Conservation (phyloP, 2,329 filamentous ascomycete genomes). For the Pezicula rhizophila region DNA sequence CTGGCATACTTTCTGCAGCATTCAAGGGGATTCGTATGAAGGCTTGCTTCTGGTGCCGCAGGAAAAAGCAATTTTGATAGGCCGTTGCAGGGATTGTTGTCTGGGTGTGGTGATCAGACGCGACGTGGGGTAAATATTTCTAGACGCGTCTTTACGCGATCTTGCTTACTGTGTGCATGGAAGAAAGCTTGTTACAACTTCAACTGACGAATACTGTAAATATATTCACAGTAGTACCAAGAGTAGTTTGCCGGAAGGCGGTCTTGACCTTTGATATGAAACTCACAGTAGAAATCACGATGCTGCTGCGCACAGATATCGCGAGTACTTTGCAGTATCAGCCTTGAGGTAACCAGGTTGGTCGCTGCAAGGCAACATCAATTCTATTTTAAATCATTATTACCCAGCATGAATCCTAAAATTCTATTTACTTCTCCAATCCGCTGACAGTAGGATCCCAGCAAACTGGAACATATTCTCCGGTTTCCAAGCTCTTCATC, state of each 20-base stretch:
- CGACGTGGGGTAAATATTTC: slow-evolving; percentile 11
- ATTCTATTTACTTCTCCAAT: slow-evolving; percentile 32
- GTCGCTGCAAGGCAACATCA: no score
- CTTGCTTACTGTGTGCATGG: no score
- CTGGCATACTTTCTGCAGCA: slow-evolving; percentile 10
- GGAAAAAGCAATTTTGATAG: neutral
- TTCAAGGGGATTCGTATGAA: neutral
- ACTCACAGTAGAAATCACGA: no score
- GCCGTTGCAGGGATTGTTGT: neutral
- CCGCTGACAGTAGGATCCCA: slow-evolving; percentile 49
- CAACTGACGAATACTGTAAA: no score
- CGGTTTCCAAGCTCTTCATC: slow-evolving; percentile 41
- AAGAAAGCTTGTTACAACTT: neutral
- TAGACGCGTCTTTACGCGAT: no score
- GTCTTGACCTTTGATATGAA: no score
- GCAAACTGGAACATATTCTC: slow-evolving; percentile 46
- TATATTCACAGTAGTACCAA: no score
- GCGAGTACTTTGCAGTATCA: no score
- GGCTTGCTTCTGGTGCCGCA: neutral
- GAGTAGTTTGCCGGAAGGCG: no score
- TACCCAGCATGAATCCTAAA: neutral
- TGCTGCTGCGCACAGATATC: no score
- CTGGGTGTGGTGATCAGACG: neutral
- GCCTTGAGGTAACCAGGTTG: no score
- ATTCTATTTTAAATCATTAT: neutral